Conservation (phyloP, 202 grass and related monocot species). For the Elaeis oleifera region DNA sequence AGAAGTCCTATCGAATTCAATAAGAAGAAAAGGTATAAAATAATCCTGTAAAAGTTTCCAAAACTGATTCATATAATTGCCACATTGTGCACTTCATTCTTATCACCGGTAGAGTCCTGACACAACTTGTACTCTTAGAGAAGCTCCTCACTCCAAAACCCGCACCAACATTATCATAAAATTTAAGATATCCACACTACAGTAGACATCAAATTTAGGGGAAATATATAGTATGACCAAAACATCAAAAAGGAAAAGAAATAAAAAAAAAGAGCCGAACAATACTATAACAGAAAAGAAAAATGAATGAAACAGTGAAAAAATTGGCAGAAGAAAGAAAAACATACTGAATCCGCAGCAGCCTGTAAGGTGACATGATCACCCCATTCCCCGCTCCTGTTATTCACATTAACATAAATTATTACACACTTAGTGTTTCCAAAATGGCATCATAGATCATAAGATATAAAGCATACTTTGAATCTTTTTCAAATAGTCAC, state of each 20-base stretch:
- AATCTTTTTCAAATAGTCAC: constrained; percentile 52
- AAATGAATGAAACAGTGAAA: no score
- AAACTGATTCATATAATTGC: no score
- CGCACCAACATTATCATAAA: no score
- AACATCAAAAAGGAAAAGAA: constrained; percentile 23
- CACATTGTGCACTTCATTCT: no score
- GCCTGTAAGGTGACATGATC: constrained; percentile 73
- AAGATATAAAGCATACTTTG: constrained; percentile 31
- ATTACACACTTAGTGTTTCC: neutral
- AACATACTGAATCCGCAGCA: constrained; percentile 42
- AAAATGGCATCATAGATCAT: neutral
- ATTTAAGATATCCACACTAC: neutral
- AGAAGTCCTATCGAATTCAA: no score
- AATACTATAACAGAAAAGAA: neutral
- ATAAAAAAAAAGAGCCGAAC: no score
- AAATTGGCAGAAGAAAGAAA: neutral
- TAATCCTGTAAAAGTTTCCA: no score
- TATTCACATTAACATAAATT: neutral
- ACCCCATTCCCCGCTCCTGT: constrained; percentile 54
- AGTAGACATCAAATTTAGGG: constrained; percentile 2
- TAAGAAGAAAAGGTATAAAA: no score
- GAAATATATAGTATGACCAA: constrained; percentile 54
- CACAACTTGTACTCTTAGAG: no score
- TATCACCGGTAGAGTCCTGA: no score
- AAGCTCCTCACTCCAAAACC: no score